A percentile compares a stretch with the other conserved stretches of the same genome.
phyloP scores from a whole-genome alignment of 73 alveolate species.

The Chromera velia region DNA sequence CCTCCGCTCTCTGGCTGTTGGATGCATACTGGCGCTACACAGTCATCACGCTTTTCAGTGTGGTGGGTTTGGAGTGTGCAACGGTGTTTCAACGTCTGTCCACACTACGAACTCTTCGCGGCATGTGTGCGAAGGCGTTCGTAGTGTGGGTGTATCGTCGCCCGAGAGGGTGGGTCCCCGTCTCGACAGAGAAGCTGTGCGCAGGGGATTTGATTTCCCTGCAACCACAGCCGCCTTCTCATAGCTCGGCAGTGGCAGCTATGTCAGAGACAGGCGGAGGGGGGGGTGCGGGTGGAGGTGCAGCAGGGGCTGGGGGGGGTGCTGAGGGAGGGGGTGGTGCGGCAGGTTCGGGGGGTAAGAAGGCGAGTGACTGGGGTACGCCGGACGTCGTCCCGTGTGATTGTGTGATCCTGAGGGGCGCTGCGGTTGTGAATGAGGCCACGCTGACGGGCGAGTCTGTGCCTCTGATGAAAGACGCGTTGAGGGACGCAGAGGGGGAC shows the following conservation, averaged over 20 bases:
- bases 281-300: too few relatives aligned
- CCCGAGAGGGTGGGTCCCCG: not conserved
- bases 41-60: conserved; percentile 12
- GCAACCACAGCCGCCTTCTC: too few relatives aligned
- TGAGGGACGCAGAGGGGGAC: conserved; percentile 16
- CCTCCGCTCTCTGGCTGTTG: conserved; percentile 70
- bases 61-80: conserved; percentile 26
- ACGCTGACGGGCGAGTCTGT: conserved; percentile 58
- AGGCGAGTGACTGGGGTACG: not conserved
- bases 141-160: not conserved
- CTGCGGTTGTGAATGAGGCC: conserved; percentile 55
- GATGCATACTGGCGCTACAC: conserved; percentile 53
- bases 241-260: too few relatives aligned
- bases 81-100: conserved; percentile 34
- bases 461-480: conserved; percentile 52
- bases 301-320: too few relatives aligned
- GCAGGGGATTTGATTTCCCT: too few relatives aligned
- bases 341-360: too few relatives aligned
- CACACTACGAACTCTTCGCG: conserved; percentile 30
- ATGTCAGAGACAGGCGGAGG: too few relatives aligned
- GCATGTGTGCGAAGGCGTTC: conserved; percentile 34
- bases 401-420: conserved; percentile 50
- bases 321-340: too few relatives aligned
- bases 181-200: not conserved
- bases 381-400: conserved; percentile 57